Base-by-base conservation (phyloP, 257 asterid species). In the Catharanthus roseus region DNA sequence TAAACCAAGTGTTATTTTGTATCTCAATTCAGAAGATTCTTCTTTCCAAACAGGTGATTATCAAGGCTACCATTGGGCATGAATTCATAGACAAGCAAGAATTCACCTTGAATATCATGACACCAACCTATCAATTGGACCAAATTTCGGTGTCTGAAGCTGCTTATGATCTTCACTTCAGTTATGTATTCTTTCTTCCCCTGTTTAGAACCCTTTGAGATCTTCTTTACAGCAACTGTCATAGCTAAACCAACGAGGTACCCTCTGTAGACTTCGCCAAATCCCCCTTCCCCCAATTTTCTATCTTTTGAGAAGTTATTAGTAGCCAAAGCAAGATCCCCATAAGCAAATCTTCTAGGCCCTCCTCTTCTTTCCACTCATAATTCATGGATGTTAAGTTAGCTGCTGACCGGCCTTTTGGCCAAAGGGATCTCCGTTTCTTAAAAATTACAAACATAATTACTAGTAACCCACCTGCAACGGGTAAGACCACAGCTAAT, bases 311-410 rank as follows among this genome's bases (percentile, higher is more conserved):
- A 77, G 74, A 79, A 82, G 34, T 82, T 81, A 60, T 77, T 71
- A 3, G 86, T 82, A 21, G 86, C 77, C 31, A 47, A 50, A 68
- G 50, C 76, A 28, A 82, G 75, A 31, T 79, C 82, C 67, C 33
- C 55, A 26, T 77, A 77, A n/a, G 78, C 56, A 57, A 82, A 82
- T 72, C 65, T 77, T 72, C 72, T 79, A 24, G 86, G 84, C 21
- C 86, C 84, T 50, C 84, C 65, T 23, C 84, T 82, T 55, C 77
- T 82, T 65, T 82, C 86, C 34, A 82, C 65, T 79, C 86, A 38
- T 78, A 77, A 61, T 77, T 79, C 18, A 77, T 74, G 5, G 84
- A 79, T 23, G 76, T 71, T 42, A 72, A 51, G 45, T 78, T 33
- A 15, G 36, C 78, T 58, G 65, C 47, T 29, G 38, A 51, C 71